A percentile compares a stretch with the other conserved stretches of the same genome.
Conservation (phyloP, 345 rosid species). For the Hevea brasiliensis region DNA sequence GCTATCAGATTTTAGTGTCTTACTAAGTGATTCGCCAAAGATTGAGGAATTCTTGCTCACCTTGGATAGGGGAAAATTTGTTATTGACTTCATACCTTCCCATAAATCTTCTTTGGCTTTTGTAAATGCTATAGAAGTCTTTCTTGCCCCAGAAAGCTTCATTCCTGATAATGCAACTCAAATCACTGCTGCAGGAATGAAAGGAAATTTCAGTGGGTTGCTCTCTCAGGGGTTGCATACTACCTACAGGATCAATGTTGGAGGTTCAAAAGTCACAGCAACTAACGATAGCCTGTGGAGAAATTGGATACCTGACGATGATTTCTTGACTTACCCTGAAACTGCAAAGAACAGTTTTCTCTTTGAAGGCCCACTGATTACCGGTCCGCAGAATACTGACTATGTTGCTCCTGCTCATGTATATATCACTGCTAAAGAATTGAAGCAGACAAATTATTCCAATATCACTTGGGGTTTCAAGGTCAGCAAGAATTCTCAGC, state of each 20-base stretch:
- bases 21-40: neutral
- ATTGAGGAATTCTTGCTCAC: slow-evolving; percentile 17
- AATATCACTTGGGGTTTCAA: slow-evolving; percentile 50
- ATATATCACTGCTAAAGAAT: slow-evolving; percentile 43
- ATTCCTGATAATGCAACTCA: too few species aligned
- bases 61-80: slow-evolving; percentile 1
- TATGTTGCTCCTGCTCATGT: slow-evolving; percentile 44
- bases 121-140: too few species aligned
- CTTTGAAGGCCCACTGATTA: neutral
- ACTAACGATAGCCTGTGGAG: slow-evolving; percentile 39
- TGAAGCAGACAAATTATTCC: slow-evolving; percentile 9
- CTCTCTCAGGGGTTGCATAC: slow-evolving; percentile 29
- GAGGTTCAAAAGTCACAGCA: slow-evolving; percentile 34
- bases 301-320: slow-evolving; percentile 45
- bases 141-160: too few species aligned
- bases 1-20: neutral
- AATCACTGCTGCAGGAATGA: slow-evolving; percentile 15
- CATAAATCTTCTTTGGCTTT: too few species aligned
- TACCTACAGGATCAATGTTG: slow-evolving; percentile 44
- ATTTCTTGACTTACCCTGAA: slow-evolving; percentile 22
- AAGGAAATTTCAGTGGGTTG: neutral
- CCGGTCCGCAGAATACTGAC: neutral
- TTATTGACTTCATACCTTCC: too few species aligned
- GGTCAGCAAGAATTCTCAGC: slow-evolving; percentile 36
- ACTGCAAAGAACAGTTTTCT: slow-evolving; percentile 5